phyloP scores from a whole-genome alignment of 192 early-diverging fungal genomes.

The Coemansia sp. region DNA sequence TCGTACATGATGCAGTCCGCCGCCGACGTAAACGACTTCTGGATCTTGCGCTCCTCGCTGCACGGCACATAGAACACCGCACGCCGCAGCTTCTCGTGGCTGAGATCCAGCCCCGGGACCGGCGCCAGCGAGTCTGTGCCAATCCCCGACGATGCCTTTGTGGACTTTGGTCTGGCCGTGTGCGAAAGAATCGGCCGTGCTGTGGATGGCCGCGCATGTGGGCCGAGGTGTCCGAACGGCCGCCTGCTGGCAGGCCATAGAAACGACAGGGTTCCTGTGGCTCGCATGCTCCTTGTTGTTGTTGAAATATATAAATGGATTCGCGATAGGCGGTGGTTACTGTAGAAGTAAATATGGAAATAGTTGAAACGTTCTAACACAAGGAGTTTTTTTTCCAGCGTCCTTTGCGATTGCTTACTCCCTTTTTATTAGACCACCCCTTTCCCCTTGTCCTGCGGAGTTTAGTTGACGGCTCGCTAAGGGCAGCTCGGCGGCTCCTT shows the following conservation, averaged over 20 bases:
- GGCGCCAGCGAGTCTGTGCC: constrained; percentile 12
- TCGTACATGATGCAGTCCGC: constrained; percentile 92
- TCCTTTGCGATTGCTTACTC: too few species aligned
- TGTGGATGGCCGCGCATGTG: not conserved
- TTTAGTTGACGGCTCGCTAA: too few species aligned
- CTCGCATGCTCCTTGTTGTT: not conserved
- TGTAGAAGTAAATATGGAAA: too few species aligned
- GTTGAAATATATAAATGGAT: too few species aligned
- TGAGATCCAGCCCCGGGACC: constrained; percentile 33
- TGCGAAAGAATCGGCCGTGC: not conserved
- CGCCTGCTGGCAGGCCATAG: not conserved
- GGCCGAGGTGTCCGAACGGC: not conserved
- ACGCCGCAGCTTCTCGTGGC: constrained; percentile 31
- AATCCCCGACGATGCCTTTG: not conserved
- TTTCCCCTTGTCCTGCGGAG: too few species aligned
- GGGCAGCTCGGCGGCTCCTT: too few species aligned
- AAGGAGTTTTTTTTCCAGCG: too few species aligned
- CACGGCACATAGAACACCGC: constrained; percentile 67
- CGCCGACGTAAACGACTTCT: constrained; percentile 65
- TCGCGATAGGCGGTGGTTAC: too few species aligned
- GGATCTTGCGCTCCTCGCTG: constrained; percentile 88
- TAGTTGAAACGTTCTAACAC: too few species aligned
- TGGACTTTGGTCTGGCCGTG: constrained; percentile 4
- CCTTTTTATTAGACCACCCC: too few species aligned
- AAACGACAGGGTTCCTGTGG: not conserved